Conservation (phyloP, 139 green algal species). For the Coelastrella sp. region DNA sequence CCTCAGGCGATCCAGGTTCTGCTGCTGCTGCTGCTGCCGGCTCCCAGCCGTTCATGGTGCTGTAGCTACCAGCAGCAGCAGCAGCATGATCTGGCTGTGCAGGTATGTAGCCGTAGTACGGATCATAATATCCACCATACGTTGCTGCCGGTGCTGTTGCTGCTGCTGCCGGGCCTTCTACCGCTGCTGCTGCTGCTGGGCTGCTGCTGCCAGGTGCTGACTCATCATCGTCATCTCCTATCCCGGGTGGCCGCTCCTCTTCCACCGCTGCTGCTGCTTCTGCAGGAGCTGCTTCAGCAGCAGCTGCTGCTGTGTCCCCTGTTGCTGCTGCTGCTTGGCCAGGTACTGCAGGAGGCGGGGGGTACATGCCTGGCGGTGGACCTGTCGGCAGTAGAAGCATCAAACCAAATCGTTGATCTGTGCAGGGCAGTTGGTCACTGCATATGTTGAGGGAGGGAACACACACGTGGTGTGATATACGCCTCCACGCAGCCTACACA, state of each 20-base stretch:
- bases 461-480: no score
- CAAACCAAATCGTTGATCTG: no score
- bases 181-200: background rate
- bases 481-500: no score
- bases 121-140: conserved; percentile 32
- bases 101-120: conserved; percentile 23
- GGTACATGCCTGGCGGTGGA: background rate
- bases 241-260: background rate
- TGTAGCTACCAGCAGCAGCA: background rate
- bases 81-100: background rate
- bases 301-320: background rate
- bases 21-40: conserved; percentile 40
- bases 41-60: background rate
- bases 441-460: no score
- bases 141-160: background rate
- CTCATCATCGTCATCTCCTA: background rate
- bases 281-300: background rate
- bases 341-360: background rate
- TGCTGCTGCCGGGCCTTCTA: background rate
- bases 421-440: no score
- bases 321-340: background rate
- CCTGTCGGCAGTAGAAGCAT: background rate
- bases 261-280: conserved; percentile 29
- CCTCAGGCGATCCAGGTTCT: background rate
- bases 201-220: background rate